Evolutionary conservation across 1,284 basidiomycete species (phyloP).

Genomic region (Cutaneotrichosporon arboriforme): DNA sequence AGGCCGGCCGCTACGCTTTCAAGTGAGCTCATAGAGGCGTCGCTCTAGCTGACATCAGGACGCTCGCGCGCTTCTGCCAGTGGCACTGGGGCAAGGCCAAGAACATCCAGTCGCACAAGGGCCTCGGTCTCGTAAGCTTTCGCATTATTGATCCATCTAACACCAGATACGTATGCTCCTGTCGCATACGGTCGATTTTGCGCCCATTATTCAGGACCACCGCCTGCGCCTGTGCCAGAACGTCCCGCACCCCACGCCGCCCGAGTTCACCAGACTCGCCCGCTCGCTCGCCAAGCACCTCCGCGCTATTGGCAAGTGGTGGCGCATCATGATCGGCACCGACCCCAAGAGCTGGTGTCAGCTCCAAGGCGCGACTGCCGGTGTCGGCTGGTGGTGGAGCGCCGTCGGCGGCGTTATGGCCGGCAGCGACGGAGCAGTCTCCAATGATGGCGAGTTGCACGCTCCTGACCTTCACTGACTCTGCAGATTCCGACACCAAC

Average conservation of each 20-base stretch:
- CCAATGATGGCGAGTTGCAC: slow-evolving; percentile 38
- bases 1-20: slow-evolving; percentile 47
- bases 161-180: slow-evolving; percentile 34
- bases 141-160: not conserved
- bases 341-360: slow-evolving; percentile 46
- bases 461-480: not conserved
- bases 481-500: slow-evolving; percentile 30
- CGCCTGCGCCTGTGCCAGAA: slow-evolving; percentile 31
- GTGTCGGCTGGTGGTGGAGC: slow-evolving; percentile 49
- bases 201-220: slow-evolving; percentile 40
- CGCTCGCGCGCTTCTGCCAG: slow-evolving; percentile 38
- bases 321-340: slow-evolving; percentile 42
- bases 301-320: slow-evolving; percentile 46
- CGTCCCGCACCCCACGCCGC: slow-evolving; percentile 7
- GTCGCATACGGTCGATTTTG: slow-evolving; percentile 38
- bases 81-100: slow-evolving; percentile 46
- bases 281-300: slow-evolving; percentile 41
- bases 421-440: slow-evolving; percentile 39
- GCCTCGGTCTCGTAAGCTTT: slow-evolving; percentile 27
- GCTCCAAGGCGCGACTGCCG: slow-evolving; percentile 35
- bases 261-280: slow-evolving; percentile 26
- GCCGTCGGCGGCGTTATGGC: slow-evolving; percentile 45
- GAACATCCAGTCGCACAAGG: slow-evolving; percentile 32
- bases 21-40: slow-evolving; percentile 30
- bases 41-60: slow-evolving; percentile 20